phyloP scores from a whole-genome alignment of 2,329 filamentous ascomycete species.

The Tolypocladium paradoxum region DNA sequence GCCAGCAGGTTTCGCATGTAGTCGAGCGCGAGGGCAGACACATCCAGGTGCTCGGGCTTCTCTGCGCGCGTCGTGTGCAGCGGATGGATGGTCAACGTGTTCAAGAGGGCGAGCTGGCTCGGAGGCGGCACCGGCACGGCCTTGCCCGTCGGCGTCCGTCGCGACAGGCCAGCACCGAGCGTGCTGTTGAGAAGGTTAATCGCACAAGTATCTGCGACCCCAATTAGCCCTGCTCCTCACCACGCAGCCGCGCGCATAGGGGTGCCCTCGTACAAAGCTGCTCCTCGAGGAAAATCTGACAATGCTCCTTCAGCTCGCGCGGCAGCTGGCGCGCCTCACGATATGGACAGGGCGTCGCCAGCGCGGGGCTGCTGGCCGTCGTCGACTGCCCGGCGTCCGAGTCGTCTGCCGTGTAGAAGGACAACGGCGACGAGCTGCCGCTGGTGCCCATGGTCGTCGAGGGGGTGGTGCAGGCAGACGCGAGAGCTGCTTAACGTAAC shows the following conservation, averaged over 20 bases:
- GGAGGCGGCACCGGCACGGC: constrained; percentile 57
- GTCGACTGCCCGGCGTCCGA: constrained; percentile 19
- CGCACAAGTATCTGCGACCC: constrained; percentile 27
- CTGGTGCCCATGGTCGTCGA: constrained; percentile 5
- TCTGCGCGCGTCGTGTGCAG: constrained; percentile 62
- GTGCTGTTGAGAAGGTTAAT: constrained; percentile 54
- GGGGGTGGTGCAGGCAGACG: neutral
- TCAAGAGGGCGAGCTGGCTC: constrained; percentile 65
- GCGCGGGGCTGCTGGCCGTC: constrained; percentile 23
- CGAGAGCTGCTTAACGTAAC: neutral
- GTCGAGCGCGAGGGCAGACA: constrained; percentile 54
- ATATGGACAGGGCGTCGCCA: constrained; percentile 28
- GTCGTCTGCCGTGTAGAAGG: constrained; percentile 24
- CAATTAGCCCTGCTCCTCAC: neutral
- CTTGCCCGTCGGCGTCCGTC: constrained; percentile 13
- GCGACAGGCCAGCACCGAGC: constrained; percentile 41
- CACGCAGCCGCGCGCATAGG: neutral
- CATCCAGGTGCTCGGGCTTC: constrained; percentile 47
- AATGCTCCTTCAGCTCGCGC: constrained; percentile 54
- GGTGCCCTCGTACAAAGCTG: constrained; percentile 44
- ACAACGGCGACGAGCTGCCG: constrained; percentile 18
- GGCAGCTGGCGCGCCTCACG: constrained; percentile 45
- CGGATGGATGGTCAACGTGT: constrained; percentile 75
- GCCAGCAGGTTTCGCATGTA: constrained; percentile 59
- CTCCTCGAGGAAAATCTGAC: constrained; percentile 66